Base-by-base conservation (phyloP, 306 rosid genomes). In the Cucurbita argyrosperma region DNA sequence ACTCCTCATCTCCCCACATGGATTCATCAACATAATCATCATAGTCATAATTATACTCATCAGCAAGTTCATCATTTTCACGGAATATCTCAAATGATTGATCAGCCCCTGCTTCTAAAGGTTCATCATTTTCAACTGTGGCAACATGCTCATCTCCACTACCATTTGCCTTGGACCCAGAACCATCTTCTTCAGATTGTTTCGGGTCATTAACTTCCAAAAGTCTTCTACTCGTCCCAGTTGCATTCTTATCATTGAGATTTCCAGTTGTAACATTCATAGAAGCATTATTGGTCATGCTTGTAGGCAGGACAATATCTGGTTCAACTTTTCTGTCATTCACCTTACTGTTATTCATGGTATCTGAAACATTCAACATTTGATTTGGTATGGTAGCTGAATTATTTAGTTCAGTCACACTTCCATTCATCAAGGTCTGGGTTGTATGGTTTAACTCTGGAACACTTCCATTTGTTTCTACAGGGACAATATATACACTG, bases 1-100 rank as follows among this genome's bases (percentile, higher is more conserved):
- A 95, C 70, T 89, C 99, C 83, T 95, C 99, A 61, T 85, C 96
- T 79, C 96, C 99, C 99, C 99, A 95, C 97, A 89, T 76, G 53
- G 95, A 45, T 57, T 89, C 97, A 80, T 91, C 90, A 80, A 80
- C 92, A 85, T 85, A 91, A 80, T 94, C 99, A 72, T 94, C 96
- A 75, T 94, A 91, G 80, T 95, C 97, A 76, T 95, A 91, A 77
- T 63, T 88, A 70, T 91, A 89, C 86, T 95, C 99, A 81, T 89
- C 96, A 10, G 86, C 96, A 69, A 91, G 83, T 79, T 91, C 97
- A 77, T 95, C 97, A 47, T 67, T 89, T 50, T 83, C 82, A 23
- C 97, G 97, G 70, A 89, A 87, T 76, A 95, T 76, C 45, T 95
- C 99, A 50, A 91, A 95, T 55, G 99, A 91, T 21, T 95, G 83